Evolutionary conservation across 2,329 filamentous ascomycete species (phyloP).

Genomic region (Sordariomycetes sp.): DNA sequence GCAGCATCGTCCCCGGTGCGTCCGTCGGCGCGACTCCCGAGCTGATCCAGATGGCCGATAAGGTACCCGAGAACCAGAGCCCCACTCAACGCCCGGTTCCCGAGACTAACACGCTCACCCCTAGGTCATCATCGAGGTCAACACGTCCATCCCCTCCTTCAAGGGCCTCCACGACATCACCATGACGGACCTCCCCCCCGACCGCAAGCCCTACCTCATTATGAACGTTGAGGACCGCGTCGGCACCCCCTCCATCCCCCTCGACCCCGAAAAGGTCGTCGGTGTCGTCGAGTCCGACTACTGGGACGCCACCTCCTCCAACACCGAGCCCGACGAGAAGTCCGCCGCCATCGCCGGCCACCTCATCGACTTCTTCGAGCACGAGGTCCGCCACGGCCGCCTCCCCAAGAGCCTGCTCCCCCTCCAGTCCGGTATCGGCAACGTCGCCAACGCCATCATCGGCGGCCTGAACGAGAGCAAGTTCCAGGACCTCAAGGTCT

Average conservation of each 20-base stretch:
- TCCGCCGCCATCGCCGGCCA: slow-evolving; percentile 64
- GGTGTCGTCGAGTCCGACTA: slow-evolving; percentile 79
- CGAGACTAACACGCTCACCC: background rate
- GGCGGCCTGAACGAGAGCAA: slow-evolving; percentile 70
- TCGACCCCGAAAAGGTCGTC: slow-evolving; percentile 75
- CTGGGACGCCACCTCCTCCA: slow-evolving; percentile 60
- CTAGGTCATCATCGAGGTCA: slow-evolving; percentile 78
- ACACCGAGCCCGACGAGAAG: slow-evolving; percentile 60
- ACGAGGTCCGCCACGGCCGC: slow-evolving; percentile 68
- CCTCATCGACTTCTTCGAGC: slow-evolving; percentile 71
- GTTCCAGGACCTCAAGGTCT: slow-evolving; percentile 80
- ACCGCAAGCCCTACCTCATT: slow-evolving; percentile 73
- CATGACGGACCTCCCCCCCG: slow-evolving; percentile 71
- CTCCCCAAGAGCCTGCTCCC: slow-evolving; percentile 67
- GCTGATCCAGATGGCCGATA: slow-evolving; percentile 81
- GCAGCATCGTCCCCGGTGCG: slow-evolving; percentile 77
- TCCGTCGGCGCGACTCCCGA: slow-evolving; percentile 78
- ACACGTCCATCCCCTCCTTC: slow-evolving; percentile 73
- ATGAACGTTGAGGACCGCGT: slow-evolving; percentile 80
- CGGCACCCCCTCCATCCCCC: slow-evolving; percentile 66
- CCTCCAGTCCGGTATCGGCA: slow-evolving; percentile 79
- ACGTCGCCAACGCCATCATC: slow-evolving; percentile 86
- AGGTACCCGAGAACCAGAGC: slow-evolving; percentile 30
- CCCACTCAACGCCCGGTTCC: background rate
- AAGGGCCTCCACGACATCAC: slow-evolving; percentile 86